Percentiles rank a stretch among this genome's conserved stretches.
Conservation (phyloP, 2,329 filamentous ascomycete species). For the Cladosporium halotolerans region DNA sequence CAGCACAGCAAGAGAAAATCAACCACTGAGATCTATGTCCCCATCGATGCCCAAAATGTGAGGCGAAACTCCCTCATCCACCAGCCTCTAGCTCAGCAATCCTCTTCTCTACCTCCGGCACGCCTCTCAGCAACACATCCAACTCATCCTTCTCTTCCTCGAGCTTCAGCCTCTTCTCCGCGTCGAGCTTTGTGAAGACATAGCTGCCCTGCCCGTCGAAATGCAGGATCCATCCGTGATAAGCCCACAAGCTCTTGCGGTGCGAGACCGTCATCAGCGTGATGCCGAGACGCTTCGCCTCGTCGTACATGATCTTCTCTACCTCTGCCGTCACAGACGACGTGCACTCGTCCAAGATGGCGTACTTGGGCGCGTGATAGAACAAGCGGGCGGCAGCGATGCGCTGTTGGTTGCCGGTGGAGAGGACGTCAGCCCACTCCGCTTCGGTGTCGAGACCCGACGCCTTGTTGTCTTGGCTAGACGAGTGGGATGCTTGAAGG, state of each 20-base stretch:
- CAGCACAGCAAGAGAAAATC: background rate
- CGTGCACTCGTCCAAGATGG: slow-evolving; percentile 95
- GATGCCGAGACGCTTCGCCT: slow-evolving; percentile 82
- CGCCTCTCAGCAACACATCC: slow-evolving; percentile 74
- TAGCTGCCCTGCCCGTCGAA: slow-evolving; percentile 93
- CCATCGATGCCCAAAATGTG: background rate
- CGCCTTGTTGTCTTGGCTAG: slow-evolving; percentile 13
- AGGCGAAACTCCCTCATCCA: slow-evolving; percentile 8
- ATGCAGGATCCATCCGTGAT: slow-evolving; percentile 88
- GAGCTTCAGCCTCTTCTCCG: slow-evolving; percentile 72
- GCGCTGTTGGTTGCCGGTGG: slow-evolving; percentile 86
- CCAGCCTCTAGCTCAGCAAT: slow-evolving; percentile 62
- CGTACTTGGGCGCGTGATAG: slow-evolving; percentile 87
- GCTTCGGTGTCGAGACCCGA: slow-evolving; percentile 84
- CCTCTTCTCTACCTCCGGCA: slow-evolving; percentile 81
- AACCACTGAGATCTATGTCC: background rate
- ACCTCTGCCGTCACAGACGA: slow-evolving; percentile 91
- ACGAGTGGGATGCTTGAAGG: slow-evolving; percentile 45
- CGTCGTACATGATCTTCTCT: slow-evolving; percentile 95
- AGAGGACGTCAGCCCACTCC: slow-evolving; percentile 93
- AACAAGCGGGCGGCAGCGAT: slow-evolving; percentile 95
- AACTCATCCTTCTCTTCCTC: slow-evolving; percentile 97
- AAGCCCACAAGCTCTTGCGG: slow-evolving; percentile 87
- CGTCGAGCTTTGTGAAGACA: slow-evolving; percentile 84
- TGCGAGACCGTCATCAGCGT: slow-evolving; percentile 97